phyloP scores from a whole-genome alignment of 257 asterid species.

The Solanum microdontum region DNA sequence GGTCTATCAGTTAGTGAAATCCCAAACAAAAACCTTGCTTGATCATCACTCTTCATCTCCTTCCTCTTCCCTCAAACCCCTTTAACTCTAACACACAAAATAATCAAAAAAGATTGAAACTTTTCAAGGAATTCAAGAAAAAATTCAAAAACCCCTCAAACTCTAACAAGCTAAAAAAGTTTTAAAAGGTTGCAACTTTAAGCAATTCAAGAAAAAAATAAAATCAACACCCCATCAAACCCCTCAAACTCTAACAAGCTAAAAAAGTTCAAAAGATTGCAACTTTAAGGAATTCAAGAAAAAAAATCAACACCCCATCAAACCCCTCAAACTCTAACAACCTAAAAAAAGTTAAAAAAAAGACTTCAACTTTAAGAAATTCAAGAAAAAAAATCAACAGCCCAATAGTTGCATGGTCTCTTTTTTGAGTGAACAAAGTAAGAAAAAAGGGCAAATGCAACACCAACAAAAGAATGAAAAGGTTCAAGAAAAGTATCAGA shows the following conservation, averaged over 20 bases:
- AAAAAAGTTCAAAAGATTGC: neutral
- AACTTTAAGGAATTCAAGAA: neutral
- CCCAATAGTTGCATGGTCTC: neutral
- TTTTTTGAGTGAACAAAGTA: neutral
- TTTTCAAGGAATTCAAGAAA: neutral
- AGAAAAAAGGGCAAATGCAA: neutral
- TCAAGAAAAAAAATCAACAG: neutral
- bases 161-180: neutral
- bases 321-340: neutral
- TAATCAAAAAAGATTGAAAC: neutral
- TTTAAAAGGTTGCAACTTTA: neutral
- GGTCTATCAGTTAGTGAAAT: constrained; percentile 61
- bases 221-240: neutral
- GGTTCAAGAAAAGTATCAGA: neutral
- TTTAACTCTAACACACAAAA: neutral
- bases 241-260: neutral
- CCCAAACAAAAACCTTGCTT: constrained; percentile 66
- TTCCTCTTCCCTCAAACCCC: neutral
- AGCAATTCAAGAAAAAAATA: neutral
- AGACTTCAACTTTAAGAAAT: neutral
- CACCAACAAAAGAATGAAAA: neutral
- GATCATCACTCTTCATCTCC: constrained; percentile 74
- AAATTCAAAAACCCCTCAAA: neutral
- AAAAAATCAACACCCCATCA: neutral
- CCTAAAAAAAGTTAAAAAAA: neutral